These are phyloP conservation scores for Fistulinella prunicolor DNA, from an alignment of 768 basidiomycete genomes.

Conservation along the genomic window DNA sequence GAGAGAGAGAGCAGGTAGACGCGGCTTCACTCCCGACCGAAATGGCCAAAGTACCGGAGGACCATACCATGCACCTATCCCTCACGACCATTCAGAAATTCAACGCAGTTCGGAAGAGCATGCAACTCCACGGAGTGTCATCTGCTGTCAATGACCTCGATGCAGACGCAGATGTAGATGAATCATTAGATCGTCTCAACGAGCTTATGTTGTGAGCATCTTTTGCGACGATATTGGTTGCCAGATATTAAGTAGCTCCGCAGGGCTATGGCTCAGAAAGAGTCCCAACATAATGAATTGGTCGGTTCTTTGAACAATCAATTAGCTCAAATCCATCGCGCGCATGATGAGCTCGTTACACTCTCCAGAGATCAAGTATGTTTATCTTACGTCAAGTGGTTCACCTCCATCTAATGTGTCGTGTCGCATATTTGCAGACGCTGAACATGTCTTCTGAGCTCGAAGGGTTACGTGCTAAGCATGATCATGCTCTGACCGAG, in stretches of 20 bases:
- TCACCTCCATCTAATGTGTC: not conserved
- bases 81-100: conserved; percentile 74
- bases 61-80: conserved; percentile 47
- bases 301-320: conserved; percentile 72
- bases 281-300: conserved; percentile 80
- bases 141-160: conserved; percentile 24
- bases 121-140: conserved; percentile 49
- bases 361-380: conserved; percentile 83
- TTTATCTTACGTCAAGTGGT: not conserved
- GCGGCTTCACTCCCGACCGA: not conserved
- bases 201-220: conserved; percentile 83
- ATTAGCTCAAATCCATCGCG: conserved; percentile 64
- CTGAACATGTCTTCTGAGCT: conserved; percentile 88
- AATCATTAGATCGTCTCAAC: conserved; percentile 76
- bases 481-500: conserved; percentile 47
- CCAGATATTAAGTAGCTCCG: conserved; percentile 5
- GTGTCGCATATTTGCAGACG: conserved; percentile 51
- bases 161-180: conserved; percentile 50
- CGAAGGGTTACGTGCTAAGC: conserved; percentile 64
- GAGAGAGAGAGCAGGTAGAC: conserved; percentile 33
- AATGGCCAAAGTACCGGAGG: conserved; percentile 13
- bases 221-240: conserved; percentile 2
- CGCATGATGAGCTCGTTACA: conserved; percentile 77
- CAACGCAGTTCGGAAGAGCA: conserved; percentile 65
- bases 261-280: conserved; percentile 98